Percentiles rank a stretch among this genome's conserved stretches.
Conservation (phyloP, 148 eudicot genomes). For the Rhododendron henanense region DNA sequence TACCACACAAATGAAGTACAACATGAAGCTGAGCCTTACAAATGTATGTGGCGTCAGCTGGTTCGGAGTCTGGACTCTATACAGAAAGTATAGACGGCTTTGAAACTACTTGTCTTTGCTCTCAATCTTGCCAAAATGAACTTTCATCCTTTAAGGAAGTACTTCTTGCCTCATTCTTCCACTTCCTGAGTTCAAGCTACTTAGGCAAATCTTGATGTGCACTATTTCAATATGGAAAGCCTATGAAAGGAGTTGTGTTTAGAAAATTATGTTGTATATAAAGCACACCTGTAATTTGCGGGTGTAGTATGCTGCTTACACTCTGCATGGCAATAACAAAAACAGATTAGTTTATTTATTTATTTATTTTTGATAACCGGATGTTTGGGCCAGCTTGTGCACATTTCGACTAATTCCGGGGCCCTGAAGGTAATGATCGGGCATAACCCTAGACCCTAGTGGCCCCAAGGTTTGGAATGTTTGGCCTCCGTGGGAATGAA, state of each 20-base stretch:
- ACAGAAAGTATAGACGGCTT: not conserved
- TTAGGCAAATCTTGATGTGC: not conserved
- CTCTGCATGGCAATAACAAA: constrained; percentile 49
- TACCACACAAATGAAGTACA: not conserved
- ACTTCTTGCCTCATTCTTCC: not conserved
- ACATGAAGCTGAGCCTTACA: not conserved
- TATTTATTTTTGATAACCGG: no score
- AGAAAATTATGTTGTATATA: not conserved
- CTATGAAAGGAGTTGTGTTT: not conserved
- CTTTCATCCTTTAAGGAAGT: not conserved
- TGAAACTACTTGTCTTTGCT: no score
- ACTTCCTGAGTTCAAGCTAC: not conserved
- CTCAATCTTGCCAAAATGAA: not conserved
- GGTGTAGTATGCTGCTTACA: not conserved
- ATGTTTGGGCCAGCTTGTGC: no score
- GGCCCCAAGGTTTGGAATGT: no score
- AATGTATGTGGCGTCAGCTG: not conserved
- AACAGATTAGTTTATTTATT: constrained; percentile 30
- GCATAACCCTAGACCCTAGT: no score
- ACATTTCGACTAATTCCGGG: no score
- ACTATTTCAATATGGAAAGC: not conserved
- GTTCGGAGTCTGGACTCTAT: not conserved
- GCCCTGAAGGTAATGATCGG: no score
- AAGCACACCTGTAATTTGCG: not conserved
- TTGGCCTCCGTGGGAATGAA: no score